Conservation (phyloP, 805 yeast genomes). For the Candida alai region DNA sequence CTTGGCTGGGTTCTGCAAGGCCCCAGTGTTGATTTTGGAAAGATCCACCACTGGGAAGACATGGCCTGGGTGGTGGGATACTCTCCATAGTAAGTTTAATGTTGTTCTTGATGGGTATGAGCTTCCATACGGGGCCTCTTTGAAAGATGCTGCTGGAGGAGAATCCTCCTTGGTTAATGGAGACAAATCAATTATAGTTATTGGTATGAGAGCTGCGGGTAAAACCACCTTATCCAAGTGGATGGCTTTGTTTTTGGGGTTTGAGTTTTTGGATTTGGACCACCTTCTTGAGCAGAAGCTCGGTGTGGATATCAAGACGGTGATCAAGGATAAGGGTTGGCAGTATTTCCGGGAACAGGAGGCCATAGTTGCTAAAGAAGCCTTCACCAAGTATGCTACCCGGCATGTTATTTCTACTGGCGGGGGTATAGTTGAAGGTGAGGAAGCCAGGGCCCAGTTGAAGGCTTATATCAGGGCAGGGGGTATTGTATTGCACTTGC, state of each 20-base stretch:
- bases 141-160: constrained; percentile 1
- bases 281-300: constrained; percentile 55
- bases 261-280: constrained; percentile 74
- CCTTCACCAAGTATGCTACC: constrained; percentile 33
- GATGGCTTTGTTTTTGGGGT: constrained; percentile 68
- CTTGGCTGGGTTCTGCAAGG: constrained; percentile 66
- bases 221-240: constrained; percentile 82
- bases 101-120: constrained; percentile 72
- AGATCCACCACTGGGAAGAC: constrained; percentile 94
- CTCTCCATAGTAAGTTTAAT: constrained; percentile 64
- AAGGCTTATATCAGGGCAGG: constrained; percentile 50
- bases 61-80: constrained; percentile 99
- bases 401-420: constrained; percentile 87
- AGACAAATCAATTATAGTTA: constrained; percentile 62
- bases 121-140: constrained; percentile 22
- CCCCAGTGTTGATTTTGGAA: constrained; percentile 72
- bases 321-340: constrained; percentile 74
- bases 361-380: constrained; percentile 48
- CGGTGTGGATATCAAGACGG: constrained; percentile 53
- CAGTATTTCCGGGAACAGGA: constrained; percentile 77
- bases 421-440: constrained; percentile 89
- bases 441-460: constrained; percentile 61
- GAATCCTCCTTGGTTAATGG: constrained; percentile 29
- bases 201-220: constrained; percentile 99
- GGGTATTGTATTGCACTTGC: constrained; percentile 86